Evolutionary conservation across 2,329 filamentous ascomycete genomes (phyloP), one percentile per base, ranked within the genome.

Genomic region (Aspergillus ochraceus): DNA sequence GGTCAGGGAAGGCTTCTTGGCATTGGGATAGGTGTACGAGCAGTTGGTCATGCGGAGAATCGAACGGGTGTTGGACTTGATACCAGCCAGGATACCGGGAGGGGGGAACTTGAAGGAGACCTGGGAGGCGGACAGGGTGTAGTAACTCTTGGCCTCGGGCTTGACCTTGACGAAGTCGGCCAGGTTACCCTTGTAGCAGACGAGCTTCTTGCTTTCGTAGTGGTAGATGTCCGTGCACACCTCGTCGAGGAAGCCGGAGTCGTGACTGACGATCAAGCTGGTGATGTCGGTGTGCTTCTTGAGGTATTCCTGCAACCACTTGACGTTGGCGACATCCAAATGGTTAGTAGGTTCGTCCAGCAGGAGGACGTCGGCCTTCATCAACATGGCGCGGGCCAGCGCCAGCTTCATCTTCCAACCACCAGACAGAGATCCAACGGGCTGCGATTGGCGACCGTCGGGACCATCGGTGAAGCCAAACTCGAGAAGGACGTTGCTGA

Each of bases 371-470:
- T 99, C 95, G n/a, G 95, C 94, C 73, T 89, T 90, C 84, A 95
- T 91, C 71, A 99, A 85, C 93, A 99, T 98, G 65, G 95, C 95
- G 71, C 95, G 88, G 55, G 95, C 95, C 76, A 99, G 80, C 66
- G 95, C 95, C 62, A 99, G 82, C 87, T 99, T 99, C 95, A 99
- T 99, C 86, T 98, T 98, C 95, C 95, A 99, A 74, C 95, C 95
- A 79, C 95, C 95, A 49, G 95, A 98, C 39, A 99, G 81, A 20
- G 94, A 97, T 68, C 95, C 95, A 60, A 99, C 95, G 70, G 90
- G 91, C 75, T 97, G 88, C 6, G 88, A 85, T 77, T 98, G 95
- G 61, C 92, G 88, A 60, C 94, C 95, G 66, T 95, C 90, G 0
- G 92, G 92, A 2, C 94, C 94, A 62, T 90, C 79, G 22, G 91